A percentile compares a stretch with the other conserved stretches of the same genome.
Conservation (phyloP, 495 filamentous ascomycete species). For the Neurospora tetrasperma region DNA sequence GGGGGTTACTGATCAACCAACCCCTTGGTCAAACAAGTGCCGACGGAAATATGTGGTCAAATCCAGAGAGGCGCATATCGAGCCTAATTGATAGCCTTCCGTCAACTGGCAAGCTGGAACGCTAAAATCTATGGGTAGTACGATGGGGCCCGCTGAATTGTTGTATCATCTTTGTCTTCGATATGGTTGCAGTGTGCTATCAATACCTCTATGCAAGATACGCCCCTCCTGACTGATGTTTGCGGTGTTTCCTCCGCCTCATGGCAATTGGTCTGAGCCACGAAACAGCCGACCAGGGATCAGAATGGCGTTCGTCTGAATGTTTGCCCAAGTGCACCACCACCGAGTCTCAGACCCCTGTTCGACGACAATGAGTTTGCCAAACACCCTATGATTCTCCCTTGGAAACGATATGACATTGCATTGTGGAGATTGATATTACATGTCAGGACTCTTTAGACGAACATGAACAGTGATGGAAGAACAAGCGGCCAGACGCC, state of each 20-base stretch:
- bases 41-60: too few species aligned
- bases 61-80: too few species aligned
- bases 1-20: too few species aligned
- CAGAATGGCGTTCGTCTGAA: not conserved
- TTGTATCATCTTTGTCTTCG: not conserved
- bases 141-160: not conserved
- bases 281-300: not conserved
- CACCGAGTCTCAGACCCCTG: not conserved
- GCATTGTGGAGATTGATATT: not conserved
- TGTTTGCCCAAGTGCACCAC: not conserved
- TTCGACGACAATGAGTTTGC: not conserved
- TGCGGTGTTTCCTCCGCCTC: not conserved
- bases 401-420: not conserved
- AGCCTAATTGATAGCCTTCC: too few species aligned
- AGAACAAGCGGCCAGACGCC: not conserved
- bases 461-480: not conserved
- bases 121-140: not conserved
- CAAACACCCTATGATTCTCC: not conserved
- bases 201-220: not conserved
- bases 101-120: too few species aligned
- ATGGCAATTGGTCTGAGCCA: not conserved
- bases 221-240: not conserved
- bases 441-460: not conserved
- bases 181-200: not conserved
- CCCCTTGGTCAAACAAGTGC: too few species aligned